Evolutionary conservation across 768 basidiomycete genomes (phyloP).

Genomic region (Panaeolus papilionaceus): DNA sequence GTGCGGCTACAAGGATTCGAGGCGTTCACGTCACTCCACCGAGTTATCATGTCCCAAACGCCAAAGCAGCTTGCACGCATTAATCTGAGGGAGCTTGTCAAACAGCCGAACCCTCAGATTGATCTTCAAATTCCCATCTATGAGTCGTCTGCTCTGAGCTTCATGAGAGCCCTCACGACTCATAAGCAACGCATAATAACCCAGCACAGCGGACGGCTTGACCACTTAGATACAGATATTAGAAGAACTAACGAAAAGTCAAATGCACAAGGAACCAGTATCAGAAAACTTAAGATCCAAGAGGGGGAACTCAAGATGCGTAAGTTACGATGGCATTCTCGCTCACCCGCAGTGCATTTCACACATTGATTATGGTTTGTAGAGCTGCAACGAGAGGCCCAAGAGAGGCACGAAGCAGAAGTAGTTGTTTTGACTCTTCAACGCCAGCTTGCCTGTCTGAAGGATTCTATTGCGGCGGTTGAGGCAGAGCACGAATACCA

Average conservation of each 20-base stretch:
- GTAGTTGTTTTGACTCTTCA: not conserved
- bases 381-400: not conserved
- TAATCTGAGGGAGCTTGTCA: not conserved
- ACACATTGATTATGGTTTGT: not conserved
- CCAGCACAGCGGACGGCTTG: not conserved
- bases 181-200: not conserved
- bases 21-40: not conserved
- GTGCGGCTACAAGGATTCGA: no score
- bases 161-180: not conserved
- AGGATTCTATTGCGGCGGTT: not conserved
- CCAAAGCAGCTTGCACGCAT: not conserved
- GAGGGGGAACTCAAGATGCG: conserved; percentile 5
- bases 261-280: not conserved
- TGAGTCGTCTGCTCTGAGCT: not conserved
- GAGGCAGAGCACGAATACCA: not conserved
- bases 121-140: conserved; percentile 5
- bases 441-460: not conserved
- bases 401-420: not conserved
- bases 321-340: not conserved
- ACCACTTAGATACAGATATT: not conserved
- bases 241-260: not conserved
- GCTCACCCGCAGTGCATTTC: not conserved
- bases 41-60: not conserved
- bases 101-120: not conserved
- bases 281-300: not conserved